A percentile compares a stretch with the other conserved stretches of the same genome.
phyloP scores from a whole-genome alignment of 768 basidiomycete species.

The Pisolithus albus region DNA sequence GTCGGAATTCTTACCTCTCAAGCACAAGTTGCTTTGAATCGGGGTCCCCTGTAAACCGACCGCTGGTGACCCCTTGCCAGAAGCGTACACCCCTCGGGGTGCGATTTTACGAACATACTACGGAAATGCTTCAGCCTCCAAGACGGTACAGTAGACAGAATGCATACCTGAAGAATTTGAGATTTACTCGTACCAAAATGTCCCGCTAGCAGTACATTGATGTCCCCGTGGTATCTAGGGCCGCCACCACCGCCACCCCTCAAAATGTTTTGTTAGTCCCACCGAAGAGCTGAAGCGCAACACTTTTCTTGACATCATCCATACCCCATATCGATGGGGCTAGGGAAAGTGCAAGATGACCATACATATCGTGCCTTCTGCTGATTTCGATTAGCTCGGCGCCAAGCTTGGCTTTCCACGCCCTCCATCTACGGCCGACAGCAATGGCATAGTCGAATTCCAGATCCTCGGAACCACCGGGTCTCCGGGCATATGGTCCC shows the following conservation, averaged over 20 bases:
- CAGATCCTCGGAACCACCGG: conserved; percentile 62
- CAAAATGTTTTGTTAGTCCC: conserved; percentile 95
- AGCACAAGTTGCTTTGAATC: conserved; percentile 97
- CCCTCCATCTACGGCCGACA: conserved; percentile 29
- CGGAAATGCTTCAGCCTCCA: neutral
- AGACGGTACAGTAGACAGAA: neutral
- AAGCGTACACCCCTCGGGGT: conserved; percentile 97
- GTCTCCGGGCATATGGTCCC: conserved; percentile 60
- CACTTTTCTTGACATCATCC: conserved; percentile 99
- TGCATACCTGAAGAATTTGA: conserved; percentile 75
- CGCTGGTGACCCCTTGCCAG: conserved; percentile 96
- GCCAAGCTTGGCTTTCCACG: conserved; percentile 67
- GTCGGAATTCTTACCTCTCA: conserved; percentile 61
- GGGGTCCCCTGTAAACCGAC: conserved; percentile 97
- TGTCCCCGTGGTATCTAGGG: conserved; percentile 94
- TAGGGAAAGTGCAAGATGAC: conserved; percentile 73
- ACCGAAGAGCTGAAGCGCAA: conserved; percentile 90
- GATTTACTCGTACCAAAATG: conserved; percentile 97
- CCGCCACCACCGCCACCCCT: conserved; percentile 94
- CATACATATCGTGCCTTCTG: conserved; percentile 77
- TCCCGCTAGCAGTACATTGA: conserved; percentile 94
- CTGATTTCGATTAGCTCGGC: conserved; percentile 69
- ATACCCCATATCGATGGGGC: conserved; percentile 95
- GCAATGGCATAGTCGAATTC: conserved; percentile 46
- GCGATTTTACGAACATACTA: conserved; percentile 99